Evolutionary conservation across 495 filamentous ascomycete species (phyloP).

Genomic region (Talaromyces nanjingensis): DNA sequence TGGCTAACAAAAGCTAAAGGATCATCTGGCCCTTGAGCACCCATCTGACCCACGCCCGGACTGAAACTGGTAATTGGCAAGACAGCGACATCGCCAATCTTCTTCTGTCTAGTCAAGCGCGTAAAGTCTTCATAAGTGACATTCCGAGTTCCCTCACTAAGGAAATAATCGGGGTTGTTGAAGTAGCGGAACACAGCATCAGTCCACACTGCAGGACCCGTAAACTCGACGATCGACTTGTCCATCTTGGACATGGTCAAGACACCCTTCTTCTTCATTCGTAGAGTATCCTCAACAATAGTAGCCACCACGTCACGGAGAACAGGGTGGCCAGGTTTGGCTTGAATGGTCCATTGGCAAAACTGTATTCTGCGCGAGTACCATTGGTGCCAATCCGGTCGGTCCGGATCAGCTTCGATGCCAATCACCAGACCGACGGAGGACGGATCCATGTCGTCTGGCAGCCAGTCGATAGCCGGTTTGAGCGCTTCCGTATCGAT

Average conservation of each 20-base stretch:
- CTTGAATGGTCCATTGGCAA: conserved; percentile 97
- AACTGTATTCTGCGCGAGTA: conserved; percentile 95
- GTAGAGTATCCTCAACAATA: conserved; percentile 75
- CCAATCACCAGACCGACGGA: conserved; percentile 82
- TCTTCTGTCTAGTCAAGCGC: conserved; percentile 70
- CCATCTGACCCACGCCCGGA: conserved; percentile 90
- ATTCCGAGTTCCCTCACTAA: conserved; percentile 61
- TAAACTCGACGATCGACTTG: conserved; percentile 90
- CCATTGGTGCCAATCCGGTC: conserved; percentile 89
- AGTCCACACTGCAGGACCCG: conserved; percentile 92
- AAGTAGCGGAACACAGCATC: conserved; percentile 88
- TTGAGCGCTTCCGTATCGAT: conserved; percentile 87
- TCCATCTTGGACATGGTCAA: conserved; percentile 58
- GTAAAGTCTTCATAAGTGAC: conserved; percentile 89
- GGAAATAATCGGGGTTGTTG: conserved; percentile 86
- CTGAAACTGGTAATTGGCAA: conserved; percentile 96
- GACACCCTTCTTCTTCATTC: conserved; percentile 61
- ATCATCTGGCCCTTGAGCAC: conserved; percentile 81
- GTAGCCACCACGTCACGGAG: conserved; percentile 79
- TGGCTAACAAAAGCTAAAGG: conserved; percentile 98
- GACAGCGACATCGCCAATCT: conserved; percentile 89
- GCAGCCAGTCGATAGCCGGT: conserved; percentile 82
- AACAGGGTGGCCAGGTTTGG: conserved; percentile 91
- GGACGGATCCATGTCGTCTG: conserved; percentile 63
- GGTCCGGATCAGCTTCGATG: conserved; percentile 93